Evolutionary conservation across 257 asterid genomes (phyloP).

Genomic region (Scutellaria galericulata): DNA sequence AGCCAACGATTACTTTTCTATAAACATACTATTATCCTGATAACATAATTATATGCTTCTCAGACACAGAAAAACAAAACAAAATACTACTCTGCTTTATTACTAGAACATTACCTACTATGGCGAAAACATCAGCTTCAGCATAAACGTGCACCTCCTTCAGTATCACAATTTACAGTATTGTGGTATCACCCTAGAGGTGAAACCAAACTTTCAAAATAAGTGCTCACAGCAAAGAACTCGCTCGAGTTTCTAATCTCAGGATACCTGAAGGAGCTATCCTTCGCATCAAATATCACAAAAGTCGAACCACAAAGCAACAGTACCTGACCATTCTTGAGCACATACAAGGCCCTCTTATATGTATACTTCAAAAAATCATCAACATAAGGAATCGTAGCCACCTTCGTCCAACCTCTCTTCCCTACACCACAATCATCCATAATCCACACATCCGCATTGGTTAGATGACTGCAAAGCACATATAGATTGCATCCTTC

Average conservation of each 20-base stretch:
- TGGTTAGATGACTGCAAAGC: constrained; percentile 38
- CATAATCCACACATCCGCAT: constrained; percentile 59
- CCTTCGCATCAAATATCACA: constrained; percentile 44
- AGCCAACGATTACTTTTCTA: neutral
- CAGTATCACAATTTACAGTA: too few species aligned
- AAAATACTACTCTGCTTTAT: neutral
- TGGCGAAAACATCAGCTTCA: too few species aligned
- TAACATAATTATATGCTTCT: neutral
- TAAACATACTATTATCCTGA: neutral
- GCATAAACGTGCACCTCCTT: neutral
- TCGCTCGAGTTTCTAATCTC: constrained; percentile 23
- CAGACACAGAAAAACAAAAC: neutral
- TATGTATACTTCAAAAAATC: constrained; percentile 35
- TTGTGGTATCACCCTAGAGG: constrained; percentile 22
- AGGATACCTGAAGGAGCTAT: constrained; percentile 42
- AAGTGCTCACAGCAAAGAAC: constrained; percentile 16
- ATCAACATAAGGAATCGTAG: constrained; percentile 41
- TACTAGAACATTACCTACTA: neutral
- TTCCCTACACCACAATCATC: constrained; percentile 43
- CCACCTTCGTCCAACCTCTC: constrained; percentile 53
- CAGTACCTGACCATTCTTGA: constrained; percentile 47
- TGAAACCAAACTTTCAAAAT: constrained; percentile 56
- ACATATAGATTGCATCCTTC: constrained; percentile 45
- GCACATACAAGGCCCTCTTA: constrained; percentile 37
- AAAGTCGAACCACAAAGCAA: constrained; percentile 41